Conservation (phyloP, 164 flowering plant species). For the Nymphaea colorata region DNA sequence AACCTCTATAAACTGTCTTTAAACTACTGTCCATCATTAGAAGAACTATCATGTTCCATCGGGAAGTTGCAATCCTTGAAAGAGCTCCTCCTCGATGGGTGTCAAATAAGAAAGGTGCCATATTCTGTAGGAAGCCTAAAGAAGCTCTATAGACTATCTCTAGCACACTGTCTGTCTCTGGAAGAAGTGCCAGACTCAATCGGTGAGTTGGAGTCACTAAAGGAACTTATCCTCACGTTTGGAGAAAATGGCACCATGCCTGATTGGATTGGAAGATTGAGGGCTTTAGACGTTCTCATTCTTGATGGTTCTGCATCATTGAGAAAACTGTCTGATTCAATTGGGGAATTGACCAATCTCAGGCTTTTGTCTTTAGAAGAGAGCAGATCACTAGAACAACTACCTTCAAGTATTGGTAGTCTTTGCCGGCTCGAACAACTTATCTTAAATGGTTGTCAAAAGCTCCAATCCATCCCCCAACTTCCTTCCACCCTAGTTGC, state of each 20-base stretch:
- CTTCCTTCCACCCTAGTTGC: background rate
- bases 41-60: background rate
- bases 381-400: background rate
- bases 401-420: background rate
- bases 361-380: background rate
- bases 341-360: background rate
- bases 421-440: background rate
- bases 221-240: background rate
- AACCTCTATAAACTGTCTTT: background rate
- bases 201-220: background rate
- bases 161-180: background rate
- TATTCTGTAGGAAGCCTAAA: background rate
- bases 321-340: background rate
- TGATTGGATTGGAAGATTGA: background rate
- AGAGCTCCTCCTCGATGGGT: background rate
- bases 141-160: background rate
- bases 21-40: background rate
- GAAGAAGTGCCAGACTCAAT: background rate
- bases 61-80: background rate
- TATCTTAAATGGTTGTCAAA: background rate
- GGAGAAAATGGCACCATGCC: background rate
- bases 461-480: background rate
- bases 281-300: background rate
- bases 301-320: background rate
- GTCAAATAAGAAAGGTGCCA: background rate